These are phyloP conservation scores for Cucumis cinereus DNA, from an alignment of 306 rosid species.

Conservation along the genomic window DNA sequence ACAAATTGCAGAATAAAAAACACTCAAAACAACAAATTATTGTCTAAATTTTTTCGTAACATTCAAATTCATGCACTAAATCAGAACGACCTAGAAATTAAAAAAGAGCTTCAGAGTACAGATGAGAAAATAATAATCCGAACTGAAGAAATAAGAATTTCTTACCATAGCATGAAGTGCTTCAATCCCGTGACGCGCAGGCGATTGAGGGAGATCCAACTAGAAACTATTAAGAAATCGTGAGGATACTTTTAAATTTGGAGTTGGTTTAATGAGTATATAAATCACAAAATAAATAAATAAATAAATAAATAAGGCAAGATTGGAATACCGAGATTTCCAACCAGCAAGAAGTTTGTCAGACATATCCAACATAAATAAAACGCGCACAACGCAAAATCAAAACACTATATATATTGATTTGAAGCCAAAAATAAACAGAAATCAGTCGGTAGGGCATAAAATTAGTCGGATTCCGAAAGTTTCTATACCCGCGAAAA, in stretches of 20 bases:
- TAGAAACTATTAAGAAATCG: too few species aligned
- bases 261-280: neutral
- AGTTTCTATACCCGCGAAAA: neutral
- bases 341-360: neutral
- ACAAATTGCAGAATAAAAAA: neutral
- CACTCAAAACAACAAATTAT: neutral
- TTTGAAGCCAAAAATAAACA: neutral
- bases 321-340: neutral
- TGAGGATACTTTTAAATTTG: too few species aligned
- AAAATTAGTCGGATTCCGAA: neutral
- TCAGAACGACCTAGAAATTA: neutral
- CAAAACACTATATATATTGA: neutral
- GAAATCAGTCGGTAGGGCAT: neutral
- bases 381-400: neutral
- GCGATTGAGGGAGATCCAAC: conserved; percentile 2
- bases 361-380: neutral
- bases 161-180: conserved; percentile 23
- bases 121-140: neutral
- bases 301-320: too few species aligned
- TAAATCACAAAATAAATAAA: neutral
- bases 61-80: neutral
- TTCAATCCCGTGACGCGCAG: conserved; percentile 8
- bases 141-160: neutral
- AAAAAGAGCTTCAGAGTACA: neutral
- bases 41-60: neutral